These are phyloP conservation scores for Kwoniella europaea DNA, from an alignment of 768 basidiomycete species.

Conservation along the genomic window DNA sequence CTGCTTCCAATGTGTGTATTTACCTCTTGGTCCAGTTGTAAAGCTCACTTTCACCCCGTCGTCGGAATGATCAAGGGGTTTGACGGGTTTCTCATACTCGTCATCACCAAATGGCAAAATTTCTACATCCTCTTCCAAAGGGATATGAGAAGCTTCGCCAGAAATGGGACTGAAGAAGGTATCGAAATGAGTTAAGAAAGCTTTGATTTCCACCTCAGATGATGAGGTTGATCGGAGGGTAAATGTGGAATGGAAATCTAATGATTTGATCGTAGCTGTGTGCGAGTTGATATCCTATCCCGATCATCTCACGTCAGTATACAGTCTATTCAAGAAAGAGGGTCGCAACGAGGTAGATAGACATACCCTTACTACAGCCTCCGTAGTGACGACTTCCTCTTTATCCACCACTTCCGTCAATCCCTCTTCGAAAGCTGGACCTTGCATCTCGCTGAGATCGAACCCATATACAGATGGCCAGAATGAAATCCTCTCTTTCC, in stretches of 20 bases:
- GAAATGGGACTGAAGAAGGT: constrained; percentile 76
- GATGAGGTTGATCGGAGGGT: constrained; percentile 64
- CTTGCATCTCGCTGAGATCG: constrained; percentile 81
- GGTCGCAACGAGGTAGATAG: not conserved
- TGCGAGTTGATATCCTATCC: constrained; percentile 75
- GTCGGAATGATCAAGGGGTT: constrained; percentile 26
- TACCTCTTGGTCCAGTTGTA: constrained; percentile 85
- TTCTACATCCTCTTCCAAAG: constrained; percentile 60
- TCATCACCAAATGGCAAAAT: constrained; percentile 55
- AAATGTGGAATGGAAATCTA: constrained; percentile 81
- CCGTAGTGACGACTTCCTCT: constrained; percentile 83
- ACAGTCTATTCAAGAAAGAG: not conserved
- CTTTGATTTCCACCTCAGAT: constrained; percentile 36
- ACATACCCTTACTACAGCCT: constrained; percentile 85
- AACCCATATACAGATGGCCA: constrained; percentile 95
- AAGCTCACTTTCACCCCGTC: constrained; percentile 59
- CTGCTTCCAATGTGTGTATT: constrained; percentile 96
- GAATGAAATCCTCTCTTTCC: constrained; percentile 81
- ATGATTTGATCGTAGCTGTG: constrained; percentile 69
- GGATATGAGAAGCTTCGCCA: constrained; percentile 63
- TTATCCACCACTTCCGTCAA: constrained; percentile 88
- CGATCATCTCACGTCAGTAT: not conserved
- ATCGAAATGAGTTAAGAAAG: constrained; percentile 90
- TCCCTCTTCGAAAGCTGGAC: constrained; percentile 76
- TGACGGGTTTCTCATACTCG: constrained; percentile 36